Base-by-base conservation (phyloP, 2,329 filamentous ascomycete genomes). In the Cladosporium sp. region DNA sequence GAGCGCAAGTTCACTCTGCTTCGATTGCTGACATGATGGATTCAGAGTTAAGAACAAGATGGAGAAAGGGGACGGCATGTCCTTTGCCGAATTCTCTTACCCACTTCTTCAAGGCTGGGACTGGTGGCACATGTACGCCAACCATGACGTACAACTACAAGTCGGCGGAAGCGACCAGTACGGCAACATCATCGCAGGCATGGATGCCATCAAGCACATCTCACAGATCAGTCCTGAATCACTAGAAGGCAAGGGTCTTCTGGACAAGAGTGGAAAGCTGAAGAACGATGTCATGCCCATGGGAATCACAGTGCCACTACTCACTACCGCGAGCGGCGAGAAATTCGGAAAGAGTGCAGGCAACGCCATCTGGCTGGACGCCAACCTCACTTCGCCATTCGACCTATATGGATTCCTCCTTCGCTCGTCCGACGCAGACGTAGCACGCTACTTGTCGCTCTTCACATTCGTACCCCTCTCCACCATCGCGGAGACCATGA, bases 331-430 rank as follows among this genome's bases (percentile, higher is more conserved):
- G 0, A 87, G 91, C 0, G 95, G 95, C 21, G 88, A 87, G 75
- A 99, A 99, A 78, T 93, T 98, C 72, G 95, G 95, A 61, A 99
- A 99, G 81, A 96, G 90, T 69, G 91, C 92, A 1, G 94, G 93
- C 30, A 98, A 98, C 77, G 93, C 94, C 2, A 80, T 99, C 41
- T 99, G 95, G 95, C 85, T 99, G 3, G 92, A 97, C 77, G 84
- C 85, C 63, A 88, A 90, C 72, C 86, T 92, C 85, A 96, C 94
- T 1, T 88, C 86, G 34, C 82, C 88, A 0, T 97, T 94, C 74
- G 92, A 98, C 66, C 83, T 98, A 1, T 98, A 98, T 77, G 87
- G 87, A 73, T 97, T 94, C 82, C 95, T 98, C 73, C 84, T 97
- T 69, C 87, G 92, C 60, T 89, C 90, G 0, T 83, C 93, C 0